Percentiles rank a stretch among this genome's conserved stretches.
Evolutionary conservation across 2,329 filamentous ascomycete genomes (phyloP).

Genomic region (Trichoderma lentiforme): DNA sequence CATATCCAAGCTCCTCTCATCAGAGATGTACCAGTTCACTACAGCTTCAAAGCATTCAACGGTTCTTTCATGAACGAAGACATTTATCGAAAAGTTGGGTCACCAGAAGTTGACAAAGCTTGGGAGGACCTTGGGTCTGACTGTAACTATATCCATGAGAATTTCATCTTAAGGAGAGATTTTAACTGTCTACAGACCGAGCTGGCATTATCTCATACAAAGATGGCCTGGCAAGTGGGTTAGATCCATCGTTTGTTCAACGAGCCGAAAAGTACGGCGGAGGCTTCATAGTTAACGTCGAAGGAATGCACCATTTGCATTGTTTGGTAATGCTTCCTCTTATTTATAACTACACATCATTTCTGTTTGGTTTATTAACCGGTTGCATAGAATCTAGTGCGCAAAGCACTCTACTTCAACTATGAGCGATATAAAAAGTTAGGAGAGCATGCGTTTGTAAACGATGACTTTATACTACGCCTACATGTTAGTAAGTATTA

Average conservation of each 20-base stretch:
- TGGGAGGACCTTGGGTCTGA: constrained; percentile 47
- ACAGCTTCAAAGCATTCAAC: constrained; percentile 45
- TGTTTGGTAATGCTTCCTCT: constrained; percentile 45
- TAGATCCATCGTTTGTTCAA: constrained; percentile 54
- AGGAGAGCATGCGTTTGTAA: constrained; percentile 52
- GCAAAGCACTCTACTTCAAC: constrained; percentile 58
- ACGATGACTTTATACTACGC: constrained; percentile 52
- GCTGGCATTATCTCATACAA: constrained; percentile 47
- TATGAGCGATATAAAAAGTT: constrained; percentile 53
- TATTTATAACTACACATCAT: background rate
- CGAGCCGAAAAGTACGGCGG: constrained; percentile 54
- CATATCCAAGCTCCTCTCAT: constrained; percentile 32
- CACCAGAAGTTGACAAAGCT: constrained; percentile 54
- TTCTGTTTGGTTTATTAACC: rapidly evolving
- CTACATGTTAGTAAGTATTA: constrained; percentile 54
- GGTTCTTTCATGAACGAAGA: constrained; percentile 54
- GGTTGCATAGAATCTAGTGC: constrained; percentile 48
- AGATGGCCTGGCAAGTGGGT: constrained; percentile 48
- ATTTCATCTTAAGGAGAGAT: background rate
- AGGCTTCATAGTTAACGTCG: constrained; percentile 56
- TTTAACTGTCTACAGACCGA: constrained; percentile 34
- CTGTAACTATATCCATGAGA: constrained; percentile 35
- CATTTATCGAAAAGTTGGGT: constrained; percentile 47
- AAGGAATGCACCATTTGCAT: constrained; percentile 55
- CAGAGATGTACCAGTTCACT: constrained; percentile 32